Evolutionary conservation across 163 green algal genomes (phyloP).

Genomic region (Prototheca cutis): DNA sequence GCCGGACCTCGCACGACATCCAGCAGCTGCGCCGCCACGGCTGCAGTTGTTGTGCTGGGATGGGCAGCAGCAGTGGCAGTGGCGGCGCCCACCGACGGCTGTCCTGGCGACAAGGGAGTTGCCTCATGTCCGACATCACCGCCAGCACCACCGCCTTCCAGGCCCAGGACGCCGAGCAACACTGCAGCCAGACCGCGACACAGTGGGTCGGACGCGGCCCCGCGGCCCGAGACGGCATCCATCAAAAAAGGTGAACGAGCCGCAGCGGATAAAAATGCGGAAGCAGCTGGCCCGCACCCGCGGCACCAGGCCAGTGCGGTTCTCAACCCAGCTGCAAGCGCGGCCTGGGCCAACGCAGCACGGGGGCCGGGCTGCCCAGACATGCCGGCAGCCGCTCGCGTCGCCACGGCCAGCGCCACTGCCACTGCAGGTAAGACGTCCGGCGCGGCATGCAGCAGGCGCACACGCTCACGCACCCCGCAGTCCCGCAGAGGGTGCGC

Average conservation of each 20-base stretch:
- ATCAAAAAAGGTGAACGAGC: slow-evolving; percentile 46
- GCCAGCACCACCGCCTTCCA: neutral
- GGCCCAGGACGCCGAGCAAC: slow-evolving; percentile 37
- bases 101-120: too few relatives aligned
- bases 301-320: slow-evolving; percentile 57
- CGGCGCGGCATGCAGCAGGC: neutral
- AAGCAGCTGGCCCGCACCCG: slow-evolving; percentile 47
- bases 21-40: slow-evolving; percentile 12
- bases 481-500: neutral
- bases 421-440: neutral
- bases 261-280: slow-evolving; percentile 35
- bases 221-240: slow-evolving; percentile 29
- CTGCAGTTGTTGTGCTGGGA: too few relatives aligned
- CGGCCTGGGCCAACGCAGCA: neutral
- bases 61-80: too few relatives aligned
- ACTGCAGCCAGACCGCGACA: slow-evolving; percentile 34
- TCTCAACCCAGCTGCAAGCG: slow-evolving; percentile 35
- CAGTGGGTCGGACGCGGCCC: slow-evolving; percentile 1
- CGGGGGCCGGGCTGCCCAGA: neutral
- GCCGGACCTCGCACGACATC: slow-evolving; percentile 40
- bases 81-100: too few relatives aligned
- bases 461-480: neutral
- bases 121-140: slow-evolving; percentile 2
- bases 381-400: neutral
- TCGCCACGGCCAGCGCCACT: neutral